Conservation (phyloP, 2,329 filamentous ascomycete genomes). For the Curvularia sp. region DNA sequence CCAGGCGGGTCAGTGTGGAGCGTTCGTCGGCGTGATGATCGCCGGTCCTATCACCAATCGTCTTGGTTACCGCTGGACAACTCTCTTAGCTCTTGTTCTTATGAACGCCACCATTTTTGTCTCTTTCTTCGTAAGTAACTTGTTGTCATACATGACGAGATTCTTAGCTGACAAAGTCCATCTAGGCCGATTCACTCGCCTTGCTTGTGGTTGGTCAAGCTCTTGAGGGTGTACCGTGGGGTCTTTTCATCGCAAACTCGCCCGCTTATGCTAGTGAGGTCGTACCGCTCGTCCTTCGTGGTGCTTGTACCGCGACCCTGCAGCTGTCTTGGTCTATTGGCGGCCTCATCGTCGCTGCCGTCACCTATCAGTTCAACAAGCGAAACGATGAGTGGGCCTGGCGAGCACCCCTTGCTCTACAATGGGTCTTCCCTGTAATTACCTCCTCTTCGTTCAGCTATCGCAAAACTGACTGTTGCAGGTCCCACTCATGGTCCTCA, state of each 20-base stretch:
- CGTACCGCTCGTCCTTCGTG: conserved; percentile 64
- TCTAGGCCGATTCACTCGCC: conserved; percentile 51
- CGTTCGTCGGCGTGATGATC: conserved; percentile 65
- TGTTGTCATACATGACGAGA: background rate
- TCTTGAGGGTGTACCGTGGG: conserved; percentile 68
- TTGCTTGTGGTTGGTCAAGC: conserved; percentile 62
- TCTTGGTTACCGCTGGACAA: conserved; percentile 66
- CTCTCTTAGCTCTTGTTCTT: conserved; percentile 59
- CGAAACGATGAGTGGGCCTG: conserved; percentile 33
- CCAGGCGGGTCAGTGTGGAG: conserved; percentile 63
- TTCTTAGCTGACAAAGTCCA: background rate
- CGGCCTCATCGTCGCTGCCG: conserved; percentile 64
- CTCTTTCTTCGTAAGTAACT: conserved; percentile 59
- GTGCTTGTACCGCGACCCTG: conserved; percentile 65
- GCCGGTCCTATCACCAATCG: conserved; percentile 65
- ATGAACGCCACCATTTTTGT: conserved; percentile 66
- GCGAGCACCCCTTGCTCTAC: conserved; percentile 38
- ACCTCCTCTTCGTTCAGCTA: conserved; percentile 46
- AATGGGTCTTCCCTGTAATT: conserved; percentile 53
- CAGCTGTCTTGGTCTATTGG: conserved; percentile 71
- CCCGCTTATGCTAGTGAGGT: conserved; percentile 68
- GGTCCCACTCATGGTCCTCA: conserved; percentile 51
- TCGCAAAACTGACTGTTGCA: conserved; percentile 67
- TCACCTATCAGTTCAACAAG: conserved; percentile 61
- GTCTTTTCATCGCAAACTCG: conserved; percentile 68